Base-by-base conservation (phyloP, 768 basidiomycete species). In the Inosperma sp. region DNA sequence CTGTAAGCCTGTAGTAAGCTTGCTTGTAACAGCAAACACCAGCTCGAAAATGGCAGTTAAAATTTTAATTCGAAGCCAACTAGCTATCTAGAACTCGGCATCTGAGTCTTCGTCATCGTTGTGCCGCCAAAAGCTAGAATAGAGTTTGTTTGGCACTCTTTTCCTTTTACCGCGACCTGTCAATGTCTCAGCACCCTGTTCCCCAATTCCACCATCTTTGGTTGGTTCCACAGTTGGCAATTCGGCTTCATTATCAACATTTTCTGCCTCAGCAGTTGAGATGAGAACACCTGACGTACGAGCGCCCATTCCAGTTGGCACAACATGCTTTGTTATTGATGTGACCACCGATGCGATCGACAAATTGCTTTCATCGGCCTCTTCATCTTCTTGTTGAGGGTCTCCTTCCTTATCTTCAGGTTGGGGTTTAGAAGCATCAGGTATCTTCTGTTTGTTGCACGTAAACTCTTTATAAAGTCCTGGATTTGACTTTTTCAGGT, bases 401-500 rank as follows among this genome's bases (percentile, higher is more conserved):
- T 25, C 14, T n/a, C 12, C 21, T 5, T 40, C 39, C 16, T 40
- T 40, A n/a, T 40, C 39, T 6, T 40, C 39, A 13, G 39, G 39
- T 4, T 40, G 39, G 13, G 39, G 9, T n/a, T 40, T 25, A 23
- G 39, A 40, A 23, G 3, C 16, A 14, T 23, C 39, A 1, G 39
- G 39, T n/a, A 40, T 7, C 12, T 40, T 40, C 21, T 40, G 39
- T 40, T 23, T 39, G 39, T 35, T 47, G 29, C 16, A 16, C 17
- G 46, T 48, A 8, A 64, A 36, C 46, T 64, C 62, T 7, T 31
- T 40, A 48, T 51, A 59, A 33, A 62, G 57, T 12, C 17, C 26
- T 3, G 59, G 59, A 36, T 64, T 52, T 4, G 49, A 53, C n/a
- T 22, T 17, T 19, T 42, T 41, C 10, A 63, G 34, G 7, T 56